Conservation (phyloP, 2,329 filamentous ascomycete genomes). For the Macroventuria anomochaeta region DNA sequence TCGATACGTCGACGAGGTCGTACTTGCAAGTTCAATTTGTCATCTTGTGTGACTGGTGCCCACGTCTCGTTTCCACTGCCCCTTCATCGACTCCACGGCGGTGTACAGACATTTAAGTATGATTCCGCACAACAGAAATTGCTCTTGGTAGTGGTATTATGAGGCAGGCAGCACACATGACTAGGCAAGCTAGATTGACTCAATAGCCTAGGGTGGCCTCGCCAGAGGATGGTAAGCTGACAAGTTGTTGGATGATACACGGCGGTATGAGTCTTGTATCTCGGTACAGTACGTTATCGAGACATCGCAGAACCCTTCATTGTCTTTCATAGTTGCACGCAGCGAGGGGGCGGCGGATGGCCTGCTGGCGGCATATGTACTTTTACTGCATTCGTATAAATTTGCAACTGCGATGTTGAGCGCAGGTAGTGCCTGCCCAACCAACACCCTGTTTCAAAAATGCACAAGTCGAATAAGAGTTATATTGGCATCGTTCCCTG, state of each 20-base stretch:
- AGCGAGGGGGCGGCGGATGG: conserved; percentile 3
- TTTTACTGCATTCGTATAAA: conserved; percentile 45
- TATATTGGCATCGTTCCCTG: not conserved
- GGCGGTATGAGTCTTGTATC: not conserved
- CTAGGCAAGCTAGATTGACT: conserved; percentile 12
- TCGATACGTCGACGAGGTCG: not conserved
- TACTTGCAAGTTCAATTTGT: not conserved
- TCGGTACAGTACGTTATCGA: not conserved
- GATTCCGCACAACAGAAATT: not conserved
- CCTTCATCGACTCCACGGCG: conserved; percentile 5
- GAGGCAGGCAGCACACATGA: not conserved
- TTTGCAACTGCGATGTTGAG: conserved; percentile 14
- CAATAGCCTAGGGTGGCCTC: conserved; percentile 1
- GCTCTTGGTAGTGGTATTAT: not conserved
- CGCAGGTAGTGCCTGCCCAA: not conserved
- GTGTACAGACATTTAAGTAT: conserved; percentile 10
- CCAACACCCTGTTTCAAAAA: not conserved
- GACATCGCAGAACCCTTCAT: conserved; percentile 2
- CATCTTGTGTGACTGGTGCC: not conserved
- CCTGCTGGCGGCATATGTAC: conserved; percentile 34
- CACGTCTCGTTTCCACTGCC: not conserved
- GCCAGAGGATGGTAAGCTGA: conserved; percentile 1
- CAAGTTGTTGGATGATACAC: conserved; percentile 3
- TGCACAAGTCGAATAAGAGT: not conserved
- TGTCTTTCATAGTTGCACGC: conserved; percentile 12